Conservation (phyloP, 805 yeast species). For the Zygosaccharomyces bailii region DNA sequence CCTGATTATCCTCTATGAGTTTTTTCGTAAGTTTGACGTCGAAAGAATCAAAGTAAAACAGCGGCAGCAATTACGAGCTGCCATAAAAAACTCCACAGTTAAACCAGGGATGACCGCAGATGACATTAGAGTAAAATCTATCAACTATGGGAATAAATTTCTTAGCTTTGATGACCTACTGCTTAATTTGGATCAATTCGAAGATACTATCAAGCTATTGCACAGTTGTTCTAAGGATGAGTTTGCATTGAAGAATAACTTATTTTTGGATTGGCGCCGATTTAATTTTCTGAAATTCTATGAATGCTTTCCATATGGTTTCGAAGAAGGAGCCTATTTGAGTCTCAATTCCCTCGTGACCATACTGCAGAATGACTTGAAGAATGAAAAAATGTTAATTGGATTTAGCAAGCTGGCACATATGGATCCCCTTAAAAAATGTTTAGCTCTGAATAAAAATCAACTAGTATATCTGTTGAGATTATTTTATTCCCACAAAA, state of each 20-base stretch:
- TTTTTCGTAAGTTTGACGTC: conserved; percentile 48
- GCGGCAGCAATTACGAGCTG: conserved; percentile 2
- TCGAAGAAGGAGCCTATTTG: conserved; percentile 28
- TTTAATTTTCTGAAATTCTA: conserved; percentile 32
- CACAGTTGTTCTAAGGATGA: conserved; percentile 35
- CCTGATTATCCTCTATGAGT: conserved; percentile 50
- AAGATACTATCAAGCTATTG: conserved; percentile 33
- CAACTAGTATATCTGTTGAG: conserved; percentile 37
- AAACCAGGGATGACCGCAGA: conserved; percentile 20
- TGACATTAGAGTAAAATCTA: conserved; percentile 31
- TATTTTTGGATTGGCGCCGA: conserved; percentile 37
- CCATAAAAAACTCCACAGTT: conserved; percentile 12
- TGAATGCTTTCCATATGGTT: conserved; percentile 23
- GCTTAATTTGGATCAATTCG: conserved; percentile 33
- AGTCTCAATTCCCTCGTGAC: conserved; percentile 41
- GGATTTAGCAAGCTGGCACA: conserved; percentile 34
- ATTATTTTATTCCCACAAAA: conserved; percentile 39
- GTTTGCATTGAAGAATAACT: conserved; percentile 24
- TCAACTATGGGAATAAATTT: conserved; percentile 39
- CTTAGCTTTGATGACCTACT: conserved; percentile 40
- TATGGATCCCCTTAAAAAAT: conserved; percentile 29
- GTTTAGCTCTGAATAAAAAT: conserved; percentile 36
- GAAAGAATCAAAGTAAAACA: conserved; percentile 19
- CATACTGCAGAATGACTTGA: conserved; percentile 41
- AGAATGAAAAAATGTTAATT: conserved; percentile 35